These are phyloP conservation scores for Metschnikowia amazonensis DNA, from an alignment of 805 yeast genomes.

Conservation along the genomic window DNA sequence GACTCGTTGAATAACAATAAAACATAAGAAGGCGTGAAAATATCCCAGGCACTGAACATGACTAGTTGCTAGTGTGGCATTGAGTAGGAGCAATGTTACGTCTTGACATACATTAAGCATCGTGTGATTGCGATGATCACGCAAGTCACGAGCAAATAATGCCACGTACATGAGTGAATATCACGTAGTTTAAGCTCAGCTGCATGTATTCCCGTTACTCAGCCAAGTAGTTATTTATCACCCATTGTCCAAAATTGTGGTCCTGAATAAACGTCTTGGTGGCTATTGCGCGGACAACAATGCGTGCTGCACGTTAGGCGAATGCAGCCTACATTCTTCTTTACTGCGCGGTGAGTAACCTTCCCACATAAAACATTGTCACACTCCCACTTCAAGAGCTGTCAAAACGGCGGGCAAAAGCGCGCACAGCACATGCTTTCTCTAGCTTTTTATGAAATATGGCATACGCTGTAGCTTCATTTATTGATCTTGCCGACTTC, in stretches of 20 bases:
- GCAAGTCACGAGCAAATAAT: background rate
- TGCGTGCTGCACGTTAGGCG: background rate
- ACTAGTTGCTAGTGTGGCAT: background rate
- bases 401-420: background rate
- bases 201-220: background rate
- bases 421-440: background rate
- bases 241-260: background rate
- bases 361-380: background rate
- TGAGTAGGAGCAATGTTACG: background rate
- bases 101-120: background rate
- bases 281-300: background rate
- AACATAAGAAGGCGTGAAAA: background rate
- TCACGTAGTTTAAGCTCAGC: background rate
- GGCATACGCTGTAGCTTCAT: too few relatives aligned
- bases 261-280: background rate
- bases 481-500: too few relatives aligned
- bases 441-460: background rate
- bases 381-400: background rate
- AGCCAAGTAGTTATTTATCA: background rate
- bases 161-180: background rate
- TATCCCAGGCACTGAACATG: background rate
- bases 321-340: background rate
- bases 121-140: background rate
- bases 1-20: background rate
- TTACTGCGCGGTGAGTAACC: background rate